Conservation (phyloP, 805 yeast genomes). For the Schwanniomyces polymorphus region DNA sequence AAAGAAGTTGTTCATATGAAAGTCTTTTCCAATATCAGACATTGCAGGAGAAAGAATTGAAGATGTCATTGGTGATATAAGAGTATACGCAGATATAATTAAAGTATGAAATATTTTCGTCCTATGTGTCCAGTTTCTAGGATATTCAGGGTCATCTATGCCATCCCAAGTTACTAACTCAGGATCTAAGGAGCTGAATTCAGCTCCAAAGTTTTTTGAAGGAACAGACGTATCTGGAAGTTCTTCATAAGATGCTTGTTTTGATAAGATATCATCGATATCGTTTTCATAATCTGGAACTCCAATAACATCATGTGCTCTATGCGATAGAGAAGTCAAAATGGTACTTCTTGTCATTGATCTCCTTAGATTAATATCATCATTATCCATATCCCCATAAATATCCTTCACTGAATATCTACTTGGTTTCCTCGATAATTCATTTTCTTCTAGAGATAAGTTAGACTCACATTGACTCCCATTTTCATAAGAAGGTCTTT, state of each 20-base stretch:
- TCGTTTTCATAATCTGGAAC: neutral
- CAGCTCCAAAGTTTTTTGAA: conserved; percentile 47
- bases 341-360: conserved; percentile 46
- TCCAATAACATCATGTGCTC: conserved; percentile 14
- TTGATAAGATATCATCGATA: neutral
- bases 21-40: conserved; percentile 43
- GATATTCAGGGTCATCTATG: conserved; percentile 57
- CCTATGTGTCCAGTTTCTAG: conserved; percentile 56
- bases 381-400: conserved; percentile 38
- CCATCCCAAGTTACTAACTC: conserved; percentile 71
- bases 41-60: conserved; percentile 65
- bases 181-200: conserved; percentile 56
- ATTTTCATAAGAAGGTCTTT: neutral
- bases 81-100: conserved; percentile 54
- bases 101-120: conserved; percentile 46
- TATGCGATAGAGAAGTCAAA: conserved; percentile 30
- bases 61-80: conserved; percentile 62
- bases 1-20: conserved; percentile 44
- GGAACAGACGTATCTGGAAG: conserved; percentile 32
- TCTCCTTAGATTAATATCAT: conserved; percentile 40
- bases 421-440: neutral
- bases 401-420: conserved; percentile 32
- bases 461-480: neutral
- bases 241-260: conserved; percentile 1
- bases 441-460: neutral